A percentile compares a stretch with the other conserved stretches of the same genome.
phyloP scores from a whole-genome alignment of 2,329 filamentous ascomycete genomes.

The Hypomyces perniciosus region DNA sequence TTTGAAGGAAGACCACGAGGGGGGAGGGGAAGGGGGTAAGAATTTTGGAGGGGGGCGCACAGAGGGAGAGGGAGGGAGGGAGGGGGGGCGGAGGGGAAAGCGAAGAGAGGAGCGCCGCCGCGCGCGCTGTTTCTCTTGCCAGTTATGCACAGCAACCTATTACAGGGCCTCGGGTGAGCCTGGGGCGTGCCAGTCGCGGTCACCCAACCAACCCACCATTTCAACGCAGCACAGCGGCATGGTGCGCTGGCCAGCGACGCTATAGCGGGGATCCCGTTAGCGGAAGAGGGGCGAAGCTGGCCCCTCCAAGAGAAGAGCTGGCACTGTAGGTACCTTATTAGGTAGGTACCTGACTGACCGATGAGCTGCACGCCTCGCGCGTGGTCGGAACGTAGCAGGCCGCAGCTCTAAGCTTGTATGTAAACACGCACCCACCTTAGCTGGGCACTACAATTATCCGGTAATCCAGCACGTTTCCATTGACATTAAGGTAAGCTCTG shows the following conservation, averaged over 20 bases:
- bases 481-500: too few relatives aligned
- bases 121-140: not conserved
- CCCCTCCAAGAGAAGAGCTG: constrained; percentile 1
- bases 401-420: too few relatives aligned
- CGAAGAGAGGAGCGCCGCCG: not conserved
- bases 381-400: too few relatives aligned
- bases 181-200: not conserved
- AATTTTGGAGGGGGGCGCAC: constrained; percentile 12
- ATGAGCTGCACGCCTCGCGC: too few relatives aligned
- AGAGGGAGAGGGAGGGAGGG: constrained; percentile 10
- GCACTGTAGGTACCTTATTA: too few relatives aligned
- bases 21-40: constrained; percentile 19
- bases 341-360: too few relatives aligned
- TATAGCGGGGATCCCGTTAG: constrained; percentile 21
- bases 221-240: constrained; percentile 8
- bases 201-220: constrained; percentile 5
- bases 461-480: too few relatives aligned
- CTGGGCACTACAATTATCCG: too few relatives aligned
- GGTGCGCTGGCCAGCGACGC: constrained; percentile 18
- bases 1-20: constrained; percentile 16
- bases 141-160: constrained; percentile 6
- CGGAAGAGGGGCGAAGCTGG: constrained; percentile 14
- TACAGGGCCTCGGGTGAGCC: constrained; percentile 5
- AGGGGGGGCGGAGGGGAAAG: constrained; percentile 1
- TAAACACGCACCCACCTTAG: too few relatives aligned